Base-by-base conservation (phyloP, 805 yeast genomes). In the Wickerhamomyces canadensis region DNA sequence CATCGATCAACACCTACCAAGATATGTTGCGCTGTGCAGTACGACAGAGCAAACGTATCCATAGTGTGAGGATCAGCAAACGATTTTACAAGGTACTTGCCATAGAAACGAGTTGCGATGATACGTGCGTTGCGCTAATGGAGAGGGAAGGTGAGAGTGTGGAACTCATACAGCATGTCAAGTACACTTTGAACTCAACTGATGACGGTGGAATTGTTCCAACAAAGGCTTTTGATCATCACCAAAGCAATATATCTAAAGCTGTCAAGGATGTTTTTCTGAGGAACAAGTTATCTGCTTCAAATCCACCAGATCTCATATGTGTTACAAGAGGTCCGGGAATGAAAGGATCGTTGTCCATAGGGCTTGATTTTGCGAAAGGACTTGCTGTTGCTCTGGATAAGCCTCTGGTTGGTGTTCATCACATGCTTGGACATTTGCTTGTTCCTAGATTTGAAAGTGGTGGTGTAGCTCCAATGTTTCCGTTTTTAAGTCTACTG, bases 291-390 rank as follows among this genome's bases (percentile, higher is more conserved):
- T 42, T 52, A 1, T 25, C 30, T 1, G n/a, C 37, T 2, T 19
- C 31, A 1, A 54, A 38, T 31, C 52, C 44, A 22, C 86, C 88
- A 0, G 95, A 85, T 54, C 55, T 93, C 32, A 72, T 93, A 1
- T 84, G 95, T 57, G 95, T 82, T 5, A 93, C 98, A 0, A 65
- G 95, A 47, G 98, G 98, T 0, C 98, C 98, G 0, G 98, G 98
- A 0, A 87, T 93, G 96, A 74, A 79, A 8, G 96, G 97, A 0
- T 82, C 95, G 0, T 65, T 93, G 12, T 72, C 86, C 9, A 81
- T 86, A 0, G 94, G 97, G 1, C 65, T 84, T 18, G 93, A 84
- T 51, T 61, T 86, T 28, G 95, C 95, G 0, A 83, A 86, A 50
- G 98, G 98, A 0, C 63, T 93, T 11, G 65, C 88, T 1, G 62